Base-by-base conservation (phyloP, 2,329 filamentous ascomycete genomes). In the Xylariaceae sp. region DNA sequence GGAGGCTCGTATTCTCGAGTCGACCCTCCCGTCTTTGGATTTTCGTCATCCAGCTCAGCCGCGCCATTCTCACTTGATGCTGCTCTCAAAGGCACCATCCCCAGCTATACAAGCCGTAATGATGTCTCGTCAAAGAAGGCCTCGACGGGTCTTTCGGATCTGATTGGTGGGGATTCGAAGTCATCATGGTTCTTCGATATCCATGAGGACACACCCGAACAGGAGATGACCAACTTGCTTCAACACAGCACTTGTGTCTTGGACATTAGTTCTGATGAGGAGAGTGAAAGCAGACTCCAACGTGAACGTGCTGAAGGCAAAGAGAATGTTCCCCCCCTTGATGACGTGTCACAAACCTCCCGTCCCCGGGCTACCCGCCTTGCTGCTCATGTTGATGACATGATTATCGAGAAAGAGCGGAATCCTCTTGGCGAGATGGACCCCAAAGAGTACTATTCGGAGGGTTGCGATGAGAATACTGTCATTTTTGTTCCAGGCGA, bases 181-280 rank as follows among this genome's bases (percentile, higher is more conserved):
- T 75, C 80, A 25, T 76, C 76, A 47, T 96, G 90, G 91, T 86
- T 86, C 72, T 97, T 98, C 63, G 86, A 92, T 48, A 97, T 98
- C 60, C 85, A 96, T 63, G 88, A 95, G 63, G 92, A 98, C 66
- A 89, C 88, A 0, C 80, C 86, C 6, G 88, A 95, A 63, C 87
- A 96, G 62, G 85, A 95, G 63, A 87, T 93, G 67, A 88, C 90
- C 58, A 96, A 95, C 60, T 73, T 95, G 32, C 88, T 97, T 70
- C 88, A 96, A 67, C 92, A 96, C 71, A 86, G 85, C 45, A 92
- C 92, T 6, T 85, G 85, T 53, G 83, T 85, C 0, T 77, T 97
- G 3, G 92, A 97, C 63, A 89, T 97, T 60, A 89, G 83, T 55
- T 91, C 88, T 19, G 91, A 95, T 58, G 91, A 95, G 64, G 86